Base-by-base conservation (phyloP, 2,329 filamentous ascomycete species). In the Arthrobotrys pseudoclavata region DNA sequence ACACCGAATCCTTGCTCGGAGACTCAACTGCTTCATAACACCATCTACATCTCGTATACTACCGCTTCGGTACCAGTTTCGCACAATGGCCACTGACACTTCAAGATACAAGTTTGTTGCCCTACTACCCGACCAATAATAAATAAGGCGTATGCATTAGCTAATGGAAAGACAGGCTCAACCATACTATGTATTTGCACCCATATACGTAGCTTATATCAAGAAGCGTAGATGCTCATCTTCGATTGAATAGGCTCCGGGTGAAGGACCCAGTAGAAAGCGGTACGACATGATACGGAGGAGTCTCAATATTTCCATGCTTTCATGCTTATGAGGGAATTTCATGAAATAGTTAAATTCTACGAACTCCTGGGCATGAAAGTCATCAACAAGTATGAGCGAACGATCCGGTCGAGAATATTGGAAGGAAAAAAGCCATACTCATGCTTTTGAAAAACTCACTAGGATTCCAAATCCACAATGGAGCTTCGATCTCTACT, bases 401-500 rank as follows among this genome's bases (percentile, higher is more conserved):
- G 26, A 34, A 15, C 10, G 20, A 26, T n/a, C 31, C 12, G 15
- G 20, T 50, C 3, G 53, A 40, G 5, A 24, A 42, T 34, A 4
- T 45, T 31, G 37, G 18, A 6, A 31, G 18, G 50, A n/a, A 29
- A 18, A 53, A 3, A 22, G 5, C 18, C 37, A 53, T 24, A 60
- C 62, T 3, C 26, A 37, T 34, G 4, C 34, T 12, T 37, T 42
- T 42, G 40, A 18, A 42, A 18, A 2, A 4, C 4, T 45, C 42
- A 45, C n/a, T 12, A 81, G 80, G 31, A 55, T 81, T 20, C 64
- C 91, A 79, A 92, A 93, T 82, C 92, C 94, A 13, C 94, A 97
- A 76, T 89, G 89, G 84, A 97, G 96, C 83, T 98, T 98, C 84
- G 93, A 96, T 82, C 89, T 97, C 29, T 98, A 98, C 87, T 98